Percentiles rank a stretch among this genome's conserved stretches.
Conservation (phyloP, 345 rosid species). For the Hibiscus mutabilis region DNA sequence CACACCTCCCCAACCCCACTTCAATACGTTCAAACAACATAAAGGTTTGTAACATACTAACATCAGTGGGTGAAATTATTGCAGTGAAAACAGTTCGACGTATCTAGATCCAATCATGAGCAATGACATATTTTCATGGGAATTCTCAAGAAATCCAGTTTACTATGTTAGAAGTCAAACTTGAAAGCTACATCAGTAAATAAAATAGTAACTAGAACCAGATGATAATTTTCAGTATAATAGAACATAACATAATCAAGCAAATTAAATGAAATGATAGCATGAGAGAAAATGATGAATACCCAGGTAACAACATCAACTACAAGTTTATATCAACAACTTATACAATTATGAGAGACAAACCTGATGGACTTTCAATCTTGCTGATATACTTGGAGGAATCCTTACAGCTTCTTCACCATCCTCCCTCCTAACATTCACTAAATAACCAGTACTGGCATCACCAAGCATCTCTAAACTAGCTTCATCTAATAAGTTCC, state of each 20-base stretch:
- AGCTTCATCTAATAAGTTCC: slow-evolving; percentile 53
- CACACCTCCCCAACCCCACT: not conserved
- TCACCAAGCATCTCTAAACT: slow-evolving; percentile 78
- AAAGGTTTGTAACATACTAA: not conserved
- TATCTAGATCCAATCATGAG: not conserved
- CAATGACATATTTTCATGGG: not conserved
- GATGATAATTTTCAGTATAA: not conserved
- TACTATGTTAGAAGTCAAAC: not conserved
- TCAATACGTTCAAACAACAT: not conserved
- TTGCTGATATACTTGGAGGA: slow-evolving; percentile 77
- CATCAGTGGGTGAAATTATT: not conserved
- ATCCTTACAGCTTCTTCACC: slow-evolving; percentile 93
- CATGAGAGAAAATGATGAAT: not conserved
- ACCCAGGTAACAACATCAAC: not conserved
- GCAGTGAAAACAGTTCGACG: not conserved
- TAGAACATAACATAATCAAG: not conserved
- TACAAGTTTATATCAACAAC: not conserved
- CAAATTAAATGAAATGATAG: not conserved
- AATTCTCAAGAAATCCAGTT: not conserved
- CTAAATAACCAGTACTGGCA: slow-evolving; percentile 70
- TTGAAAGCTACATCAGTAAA: not conserved
- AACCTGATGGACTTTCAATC: slow-evolving; percentile 96
- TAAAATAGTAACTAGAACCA: not conserved
- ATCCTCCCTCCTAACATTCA: slow-evolving; percentile 94
- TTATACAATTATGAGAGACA: slow-evolving; percentile 12